Evolutionary conservation across 2,329 filamentous ascomycete species (phyloP).

Genomic region (Aspergillus ruber): DNA sequence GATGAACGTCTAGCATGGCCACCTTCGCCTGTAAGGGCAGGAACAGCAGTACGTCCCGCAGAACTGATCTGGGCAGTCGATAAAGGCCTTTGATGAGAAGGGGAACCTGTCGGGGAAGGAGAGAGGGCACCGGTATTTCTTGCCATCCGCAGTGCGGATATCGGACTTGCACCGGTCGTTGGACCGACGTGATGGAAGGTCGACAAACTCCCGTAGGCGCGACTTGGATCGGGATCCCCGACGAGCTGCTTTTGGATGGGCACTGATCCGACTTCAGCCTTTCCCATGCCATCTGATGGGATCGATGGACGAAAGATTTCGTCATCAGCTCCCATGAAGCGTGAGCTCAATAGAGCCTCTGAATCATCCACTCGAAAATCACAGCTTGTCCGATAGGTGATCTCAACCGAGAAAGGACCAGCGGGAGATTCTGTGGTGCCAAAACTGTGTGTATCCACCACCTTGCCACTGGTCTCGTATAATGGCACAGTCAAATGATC

Average conservation of each 20-base stretch:
- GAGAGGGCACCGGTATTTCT: slow-evolving; percentile 47
- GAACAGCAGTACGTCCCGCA: slow-evolving; percentile 22
- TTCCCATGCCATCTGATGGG: slow-evolving; percentile 44
- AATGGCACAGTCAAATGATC: slow-evolving; percentile 69
- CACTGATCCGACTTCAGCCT: slow-evolving; percentile 63
- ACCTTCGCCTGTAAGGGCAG: slow-evolving; percentile 41
- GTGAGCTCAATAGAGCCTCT: slow-evolving; percentile 82
- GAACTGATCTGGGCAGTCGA: slow-evolving; percentile 29
- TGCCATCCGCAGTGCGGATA: slow-evolving; percentile 71
- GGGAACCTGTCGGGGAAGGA: slow-evolving; percentile 45
- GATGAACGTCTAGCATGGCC: slow-evolving; percentile 63
- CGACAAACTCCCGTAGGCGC: slow-evolving; percentile 82
- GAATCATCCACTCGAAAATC: slow-evolving; percentile 88
- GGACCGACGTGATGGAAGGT: slow-evolving; percentile 78
- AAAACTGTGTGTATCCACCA: slow-evolving; percentile 72
- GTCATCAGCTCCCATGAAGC: slow-evolving; percentile 87
- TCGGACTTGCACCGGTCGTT: slow-evolving; percentile 72
- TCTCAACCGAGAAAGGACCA: slow-evolving; percentile 72
- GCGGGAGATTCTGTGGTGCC: slow-evolving; percentile 79
- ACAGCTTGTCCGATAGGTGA: slow-evolving; percentile 81
- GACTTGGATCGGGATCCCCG: slow-evolving; percentile 57
- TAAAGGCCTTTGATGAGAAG: slow-evolving; percentile 43
- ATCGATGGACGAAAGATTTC: slow-evolving; percentile 77
- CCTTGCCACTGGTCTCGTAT: slow-evolving; percentile 55
- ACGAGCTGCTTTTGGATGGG: slow-evolving; percentile 53